Evolutionary conservation across 2,329 filamentous ascomycete genomes (phyloP), one percentile per base, ranked within the genome.

Genomic region (Aspergillus oerlinghausenensis): DNA sequence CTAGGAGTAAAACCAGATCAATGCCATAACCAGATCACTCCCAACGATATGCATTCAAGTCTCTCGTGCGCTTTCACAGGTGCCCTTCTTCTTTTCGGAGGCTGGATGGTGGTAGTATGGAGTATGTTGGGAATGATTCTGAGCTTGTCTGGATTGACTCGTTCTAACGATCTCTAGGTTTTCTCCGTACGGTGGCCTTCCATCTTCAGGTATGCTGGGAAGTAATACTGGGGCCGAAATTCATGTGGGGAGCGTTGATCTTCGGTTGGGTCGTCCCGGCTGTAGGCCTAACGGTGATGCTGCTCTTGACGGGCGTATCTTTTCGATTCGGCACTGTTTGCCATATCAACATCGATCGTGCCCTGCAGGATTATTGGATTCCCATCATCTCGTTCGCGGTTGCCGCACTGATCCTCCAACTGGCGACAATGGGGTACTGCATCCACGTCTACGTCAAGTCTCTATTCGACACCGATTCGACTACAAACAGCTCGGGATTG

Each of bases 171-270:
- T 28, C 19, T 40, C 2, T n/a, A 71, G 85, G 92, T 61, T 96
- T 97, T 71, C 82, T 97, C 58, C 86, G 94, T 61, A 89, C 93
- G 0, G 77, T 97, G 35, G 96, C 92, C 4, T 87, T 99, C 66
- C 94, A 99, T 74, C 85, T 99, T 26, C 94, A 97, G 74, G 97
- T 99, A 62, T 97, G 92, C 79, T 99, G 94, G 94, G 92, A 97
- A 73, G 82, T 95, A 35, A 86, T 93, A 7, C 89, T 96, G 3
- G 94, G 94, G 42, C 84, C 86, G 48, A 89, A 83, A 66, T 97
- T 97, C 75, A 97, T 97, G 85, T 91, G 90, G 79, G 83, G 84
- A 62, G 87, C 93, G 3, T 86, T 96, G 67, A 81, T 83, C 17
- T 77, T 87, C 8, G 94, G 94, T 60, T 97, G 93, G 89, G 89